Evolutionary conservation across 2,329 filamentous ascomycete species (phyloP).

Genomic region (Epichloe sp.): DNA sequence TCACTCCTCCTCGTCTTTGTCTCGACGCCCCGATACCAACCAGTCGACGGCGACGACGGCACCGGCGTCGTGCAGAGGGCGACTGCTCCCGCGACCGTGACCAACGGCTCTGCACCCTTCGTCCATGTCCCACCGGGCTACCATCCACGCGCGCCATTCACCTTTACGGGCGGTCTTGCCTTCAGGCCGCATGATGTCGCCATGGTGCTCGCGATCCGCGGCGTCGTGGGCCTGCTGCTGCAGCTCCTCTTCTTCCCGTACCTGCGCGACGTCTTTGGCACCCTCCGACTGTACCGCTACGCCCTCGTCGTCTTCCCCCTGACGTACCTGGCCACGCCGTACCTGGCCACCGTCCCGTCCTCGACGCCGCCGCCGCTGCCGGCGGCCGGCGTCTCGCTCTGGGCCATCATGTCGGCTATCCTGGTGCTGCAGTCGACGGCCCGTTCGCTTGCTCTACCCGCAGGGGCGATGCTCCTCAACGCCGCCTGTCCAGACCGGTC

Average conservation of each 20-base stretch:
- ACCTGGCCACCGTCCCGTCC: slow-evolving; percentile 54
- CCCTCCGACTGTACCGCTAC: slow-evolving; percentile 52
- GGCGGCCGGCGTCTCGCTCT: slow-evolving; percentile 44
- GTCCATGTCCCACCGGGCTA: slow-evolving; percentile 12
- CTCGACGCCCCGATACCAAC: slow-evolving; percentile 51
- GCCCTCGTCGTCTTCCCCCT: slow-evolving; percentile 59
- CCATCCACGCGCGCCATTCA: slow-evolving; percentile 34
- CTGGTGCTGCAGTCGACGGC: slow-evolving; percentile 53
- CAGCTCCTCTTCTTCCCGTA: slow-evolving; percentile 49
- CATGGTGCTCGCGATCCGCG: slow-evolving; percentile 65
- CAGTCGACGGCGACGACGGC: slow-evolving; percentile 10
- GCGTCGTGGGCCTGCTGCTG: slow-evolving; percentile 59
- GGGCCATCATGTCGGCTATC: slow-evolving; percentile 50
- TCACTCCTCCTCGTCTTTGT: slow-evolving; percentile 66
- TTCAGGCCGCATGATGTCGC: slow-evolving; percentile 58
- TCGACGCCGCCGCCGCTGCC: slow-evolving; percentile 29
- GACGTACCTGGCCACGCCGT: slow-evolving; percentile 55
- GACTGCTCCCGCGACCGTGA: no score
- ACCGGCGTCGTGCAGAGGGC: no score
- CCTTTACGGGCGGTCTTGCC: slow-evolving; percentile 65
- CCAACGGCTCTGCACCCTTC: no score
- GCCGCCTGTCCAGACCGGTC: slow-evolving; percentile 35
- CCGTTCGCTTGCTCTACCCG: slow-evolving; percentile 46
- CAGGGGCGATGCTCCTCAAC: slow-evolving; percentile 33
- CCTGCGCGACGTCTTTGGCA: slow-evolving; percentile 53